A percentile compares a stretch with the other conserved stretches of the same genome.
Evolutionary conservation across 202 grass and related monocot species (phyloP).

Genomic region (Miscanthus sacchariflorus): DNA sequence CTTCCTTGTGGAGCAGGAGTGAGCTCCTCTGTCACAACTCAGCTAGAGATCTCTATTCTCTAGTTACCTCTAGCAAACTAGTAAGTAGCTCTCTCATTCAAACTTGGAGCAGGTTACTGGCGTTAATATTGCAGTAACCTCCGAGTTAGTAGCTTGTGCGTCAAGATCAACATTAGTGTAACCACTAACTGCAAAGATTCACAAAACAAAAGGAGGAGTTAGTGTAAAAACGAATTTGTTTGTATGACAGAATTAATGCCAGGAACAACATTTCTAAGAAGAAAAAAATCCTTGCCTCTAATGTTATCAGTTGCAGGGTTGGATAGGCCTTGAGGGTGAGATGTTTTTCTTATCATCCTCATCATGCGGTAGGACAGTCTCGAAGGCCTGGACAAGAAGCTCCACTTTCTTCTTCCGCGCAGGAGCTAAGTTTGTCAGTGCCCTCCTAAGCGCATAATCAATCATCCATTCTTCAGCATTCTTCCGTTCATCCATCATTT

Average conservation of each 20-base stretch:
- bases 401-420: slow-evolving; percentile 89
- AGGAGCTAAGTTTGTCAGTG: slow-evolving; percentile 69
- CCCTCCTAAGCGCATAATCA: slow-evolving; percentile 76
- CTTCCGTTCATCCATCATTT: slow-evolving; percentile 82
- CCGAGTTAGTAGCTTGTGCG: slow-evolving; percentile 48
- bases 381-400: slow-evolving; percentile 89
- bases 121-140: slow-evolving; percentile 85
- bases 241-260: background rate
- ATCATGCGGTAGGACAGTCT: slow-evolving; percentile 65
- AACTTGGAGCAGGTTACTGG: slow-evolving; percentile 58
- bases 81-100: slow-evolving; percentile 51
- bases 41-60: slow-evolving; percentile 37
- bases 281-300: slow-evolving; percentile 42
- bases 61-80: slow-evolving; percentile 33
- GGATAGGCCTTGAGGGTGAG: slow-evolving; percentile 39
- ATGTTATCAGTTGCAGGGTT: slow-evolving; percentile 55
- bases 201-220: background rate
- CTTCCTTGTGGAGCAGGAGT: slow-evolving; percentile 32
- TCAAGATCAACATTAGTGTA: slow-evolving; percentile 52
- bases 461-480: slow-evolving; percentile 96
- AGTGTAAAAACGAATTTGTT: background rate
- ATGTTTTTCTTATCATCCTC: slow-evolving; percentile 53
- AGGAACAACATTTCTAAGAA: background rate
- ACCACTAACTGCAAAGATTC: slow-evolving; percentile 63
- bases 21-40: slow-evolving; percentile 30